Percentiles rank a stretch among this genome's conserved stretches.
Evolutionary conservation across 192 early-diverging fungal genomes (phyloP).

Genomic region (Borealophlyctis nickersoniae): DNA sequence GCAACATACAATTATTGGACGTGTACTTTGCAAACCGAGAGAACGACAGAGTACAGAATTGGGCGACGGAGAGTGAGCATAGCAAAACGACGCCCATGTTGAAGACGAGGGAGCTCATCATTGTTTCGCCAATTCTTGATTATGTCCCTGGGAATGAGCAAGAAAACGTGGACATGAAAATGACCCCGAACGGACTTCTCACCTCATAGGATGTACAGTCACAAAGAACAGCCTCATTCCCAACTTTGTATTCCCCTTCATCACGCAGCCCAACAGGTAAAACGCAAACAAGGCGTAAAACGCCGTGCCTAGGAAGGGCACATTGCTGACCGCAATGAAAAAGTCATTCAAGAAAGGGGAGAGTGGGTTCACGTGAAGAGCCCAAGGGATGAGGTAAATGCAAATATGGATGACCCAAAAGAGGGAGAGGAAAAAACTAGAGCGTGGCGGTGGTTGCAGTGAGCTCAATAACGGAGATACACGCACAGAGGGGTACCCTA

Average conservation of each 20-base stretch:
- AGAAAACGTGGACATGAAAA: conserved; percentile 2
- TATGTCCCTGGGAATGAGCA: too few relatives aligned
- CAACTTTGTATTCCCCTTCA: conserved; percentile 54
- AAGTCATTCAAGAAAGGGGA: conserved; percentile 55
- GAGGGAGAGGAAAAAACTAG: conserved; percentile 48
- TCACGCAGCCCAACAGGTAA: conserved; percentile 54
- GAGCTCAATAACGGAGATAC: background rate
- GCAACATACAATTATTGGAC: conserved; percentile 45
- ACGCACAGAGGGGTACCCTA: conserved; percentile 16
- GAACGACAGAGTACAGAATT: conserved; percentile 57
- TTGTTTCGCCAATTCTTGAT: conserved; percentile 56
- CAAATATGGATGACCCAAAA: conserved; percentile 57
- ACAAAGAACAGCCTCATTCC: conserved; percentile 60
- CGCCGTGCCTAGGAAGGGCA: conserved; percentile 56
- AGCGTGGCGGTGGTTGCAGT: background rate
- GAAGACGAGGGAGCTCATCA: conserved; percentile 61
- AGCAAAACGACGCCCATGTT: conserved; percentile 57
- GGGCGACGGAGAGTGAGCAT: conserved; percentile 52
- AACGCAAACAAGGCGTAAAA: conserved; percentile 59
- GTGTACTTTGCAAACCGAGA: conserved; percentile 52
- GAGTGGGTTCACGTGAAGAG: conserved; percentile 36
- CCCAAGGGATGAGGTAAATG: conserved; percentile 50
- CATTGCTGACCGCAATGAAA: conserved; percentile 33
- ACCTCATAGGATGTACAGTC: conserved; percentile 57
- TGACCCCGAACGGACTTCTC: conserved; percentile 1